Base-by-base conservation (phyloP, 176 grass and related monocot species). In the Poa annua region DNA sequence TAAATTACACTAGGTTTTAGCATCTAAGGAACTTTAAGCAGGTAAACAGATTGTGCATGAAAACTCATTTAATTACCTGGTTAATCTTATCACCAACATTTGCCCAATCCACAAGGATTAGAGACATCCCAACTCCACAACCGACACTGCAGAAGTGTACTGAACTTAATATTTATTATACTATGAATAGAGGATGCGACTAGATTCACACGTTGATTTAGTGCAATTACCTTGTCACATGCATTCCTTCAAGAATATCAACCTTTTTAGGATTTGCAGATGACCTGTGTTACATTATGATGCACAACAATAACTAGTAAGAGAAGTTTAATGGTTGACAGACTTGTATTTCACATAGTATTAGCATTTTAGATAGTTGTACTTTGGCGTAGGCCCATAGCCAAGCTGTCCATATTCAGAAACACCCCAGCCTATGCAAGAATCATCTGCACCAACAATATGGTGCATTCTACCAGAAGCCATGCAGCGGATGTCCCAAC, bases 401-500 rank as follows among this genome's bases (percentile, higher is more conserved):
- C 96, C 93, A 90, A 96, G 93, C 66, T 99, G 87, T n/a, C 96
- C 93, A 69, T 94, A 48, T 42, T 66, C 73, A 45, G 96, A 86
- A 13, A 41, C 19, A 56, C 96, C 96, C 96, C 96, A 99, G 76
- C 89, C 92, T 86, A 99, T 99, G 85, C 96, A 99, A 71, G 96
- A 96, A 78, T 93, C 85, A 79, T 99, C 96, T 57, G 93, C 93
- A 83, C 96, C 96, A 78, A 96, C 96, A 85, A 87, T 20, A 60
- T 96, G 93, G 81, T 99, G 96, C 96, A 96, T 93, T 64, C 90
- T 90, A 82, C 96, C 96, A 85, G 96, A 99, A 77, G 93, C 96
- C 93, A 99, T 99, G 80, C 93, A 99, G 61, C 91, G 93, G 50
- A 99, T 90, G 36, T 99, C 96, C 96, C 96, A 99, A 72, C 96